These are phyloP conservation scores for Kwoniella sp. DNA, from an alignment of 768 basidiomycete genomes.

Conservation along the genomic window DNA sequence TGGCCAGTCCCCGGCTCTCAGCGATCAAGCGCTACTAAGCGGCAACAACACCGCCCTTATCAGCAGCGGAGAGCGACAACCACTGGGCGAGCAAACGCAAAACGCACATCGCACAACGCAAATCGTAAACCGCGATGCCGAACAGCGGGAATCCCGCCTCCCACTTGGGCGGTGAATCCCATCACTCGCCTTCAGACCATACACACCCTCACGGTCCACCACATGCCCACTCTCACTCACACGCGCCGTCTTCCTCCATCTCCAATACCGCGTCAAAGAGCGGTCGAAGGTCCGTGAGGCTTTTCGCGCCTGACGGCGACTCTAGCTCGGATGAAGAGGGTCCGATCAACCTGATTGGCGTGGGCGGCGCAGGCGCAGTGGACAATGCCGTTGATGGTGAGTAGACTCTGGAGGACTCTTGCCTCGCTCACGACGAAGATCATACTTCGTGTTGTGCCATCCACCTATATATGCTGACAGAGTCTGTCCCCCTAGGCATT, in stretches of 20 bases:
- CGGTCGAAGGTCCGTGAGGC: constrained; percentile 19
- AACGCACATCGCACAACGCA: too few species aligned
- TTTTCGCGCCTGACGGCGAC: constrained; percentile 29
- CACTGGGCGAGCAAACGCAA: too few species aligned
- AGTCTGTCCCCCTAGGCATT: constrained; percentile 2
- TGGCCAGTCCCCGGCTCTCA: too few species aligned
- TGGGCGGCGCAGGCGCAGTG: not conserved
- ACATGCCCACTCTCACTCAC: constrained; percentile 1
- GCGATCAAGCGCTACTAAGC: too few species aligned
- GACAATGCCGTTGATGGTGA: constrained; percentile 20
- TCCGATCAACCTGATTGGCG: constrained; percentile 4
- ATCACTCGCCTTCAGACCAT: not conserved
- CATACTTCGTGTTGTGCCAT: too few species aligned
- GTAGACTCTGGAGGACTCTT: not conserved
- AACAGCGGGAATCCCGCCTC: not conserved
- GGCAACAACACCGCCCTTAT: too few species aligned
- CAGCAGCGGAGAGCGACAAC: too few species aligned
- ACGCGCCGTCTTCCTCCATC: not conserved
- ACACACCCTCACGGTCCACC: not conserved
- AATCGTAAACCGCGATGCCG: too few species aligned
- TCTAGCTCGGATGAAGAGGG: constrained; percentile 34
- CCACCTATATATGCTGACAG: not conserved
- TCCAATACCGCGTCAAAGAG: constrained; percentile 9
- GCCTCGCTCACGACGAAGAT: too few species aligned
- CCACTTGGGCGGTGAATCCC: not conserved